Percentiles rank a stretch among this genome's conserved stretches.
phyloP scores from a whole-genome alignment of 306 rosid species.

The Ormosia semicastrata region DNA sequence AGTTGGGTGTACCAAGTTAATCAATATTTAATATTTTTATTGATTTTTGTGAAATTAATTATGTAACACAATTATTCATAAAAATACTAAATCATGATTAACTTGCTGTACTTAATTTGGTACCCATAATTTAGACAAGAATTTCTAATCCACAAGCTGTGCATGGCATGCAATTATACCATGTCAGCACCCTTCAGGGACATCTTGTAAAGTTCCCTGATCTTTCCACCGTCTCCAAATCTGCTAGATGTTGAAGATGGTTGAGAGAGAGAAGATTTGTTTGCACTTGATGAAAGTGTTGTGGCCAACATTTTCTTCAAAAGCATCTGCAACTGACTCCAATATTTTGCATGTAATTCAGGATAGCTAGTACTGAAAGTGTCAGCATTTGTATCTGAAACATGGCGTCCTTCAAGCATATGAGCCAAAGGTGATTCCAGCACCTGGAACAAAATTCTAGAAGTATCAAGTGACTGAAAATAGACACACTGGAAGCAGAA shows the following conservation, averaged over 20 bases:
- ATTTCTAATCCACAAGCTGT: no score
- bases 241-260: conserved; percentile 42
- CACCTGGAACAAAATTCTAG: conserved; percentile 50
- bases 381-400: conserved; percentile 50
- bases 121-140: no score
- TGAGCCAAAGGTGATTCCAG: conserved; percentile 73
- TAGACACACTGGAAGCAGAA: not conserved
- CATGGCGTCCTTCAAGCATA: conserved; percentile 84
- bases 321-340: conserved; percentile 79
- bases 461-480: conserved; percentile 6
- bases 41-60: no score
- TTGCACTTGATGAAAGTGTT: conserved; percentile 48
- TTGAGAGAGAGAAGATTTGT: conserved; percentile 48
- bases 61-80: no score
- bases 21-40: no score
- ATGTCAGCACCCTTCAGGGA: conserved; percentile 63
- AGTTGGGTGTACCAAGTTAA: no score
- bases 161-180: conserved; percentile 60
- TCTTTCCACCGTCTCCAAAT: conserved; percentile 65
- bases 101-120: no score
- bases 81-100: no score
- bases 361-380: conserved; percentile 41
- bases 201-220: conserved; percentile 80
- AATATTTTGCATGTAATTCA: conserved; percentile 70
- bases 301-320: conserved; percentile 78